Base-by-base conservation (phyloP, 805 yeast genomes). In the Candida saitoana region DNA sequence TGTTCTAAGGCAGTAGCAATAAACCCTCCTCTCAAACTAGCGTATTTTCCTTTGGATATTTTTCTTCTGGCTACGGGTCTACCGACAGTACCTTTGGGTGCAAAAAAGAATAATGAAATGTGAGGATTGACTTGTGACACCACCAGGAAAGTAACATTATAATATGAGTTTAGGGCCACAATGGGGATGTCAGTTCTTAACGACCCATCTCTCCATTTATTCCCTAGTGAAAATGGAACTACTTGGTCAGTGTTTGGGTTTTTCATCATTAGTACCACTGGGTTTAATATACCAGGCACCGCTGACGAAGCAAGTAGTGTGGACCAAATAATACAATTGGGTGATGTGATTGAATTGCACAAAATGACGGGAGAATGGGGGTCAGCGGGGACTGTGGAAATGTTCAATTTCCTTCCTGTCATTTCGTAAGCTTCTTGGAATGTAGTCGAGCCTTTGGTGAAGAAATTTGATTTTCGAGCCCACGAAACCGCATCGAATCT, bases 71-170 rank as follows among this genome's bases (percentile, higher is more conserved):
- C 73, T 17, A 86, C 87, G 0, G 95, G 95, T 43, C 83, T 69
- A 0, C 95, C 95, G 14, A 85, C 85, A 2, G 87, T 80, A 1
- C 95, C 95, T 50, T 82, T 74, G 18, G 91, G 88, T 5, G 88
- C 84, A 55, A 77, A 85, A 52, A 81, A 82, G 62, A 86, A 85
- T 16, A 86, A 65, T 36, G 84, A 74, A 24, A 85, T 82, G 57
- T 85, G 95, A 1, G 95, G 93, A 57, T 86, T 85, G 5, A 85
- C 91, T 63, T 85, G 95, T 15, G 88, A 80, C 15, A 86, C 93
- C 32, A 85, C 71, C 5, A 87, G 73, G 57, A 83, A 86, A 55
- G 79, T 84, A 27, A 82, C 88, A 51, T 86, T 84, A 59, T 80
- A 85, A 60, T 82, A 82, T 6, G 84, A 77, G 62, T 84, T 84